A percentile compares a stretch with the other conserved stretches of the same genome.
Evolutionary conservation across 2,329 filamentous ascomycete genomes (phyloP).

Genomic region (Parastagonospora nodorum): DNA sequence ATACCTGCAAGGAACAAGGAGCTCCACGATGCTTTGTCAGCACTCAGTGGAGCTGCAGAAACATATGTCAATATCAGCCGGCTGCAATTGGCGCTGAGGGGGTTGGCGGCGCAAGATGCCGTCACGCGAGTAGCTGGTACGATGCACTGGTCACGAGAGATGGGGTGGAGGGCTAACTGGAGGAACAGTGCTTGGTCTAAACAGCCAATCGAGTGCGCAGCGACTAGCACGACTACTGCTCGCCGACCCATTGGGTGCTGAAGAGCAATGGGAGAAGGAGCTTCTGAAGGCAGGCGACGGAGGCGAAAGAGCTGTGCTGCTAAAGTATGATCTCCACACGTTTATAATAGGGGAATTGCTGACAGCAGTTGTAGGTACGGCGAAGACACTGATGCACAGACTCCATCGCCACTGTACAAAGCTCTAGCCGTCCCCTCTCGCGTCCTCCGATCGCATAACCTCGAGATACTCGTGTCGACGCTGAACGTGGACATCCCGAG

Average conservation of each 20-base stretch:
- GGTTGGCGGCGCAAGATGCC: constrained; percentile 60
- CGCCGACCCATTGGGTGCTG: constrained; percentile 51
- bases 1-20: constrained; percentile 60
- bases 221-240: constrained; percentile 67
- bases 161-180: constrained; percentile 17
- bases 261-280: constrained; percentile 51
- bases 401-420: constrained; percentile 59
- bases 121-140: constrained; percentile 62
- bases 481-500: constrained; percentile 53
- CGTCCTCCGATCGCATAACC: constrained; percentile 62
- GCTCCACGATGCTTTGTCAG: constrained; percentile 63
- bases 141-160: constrained; percentile 13
- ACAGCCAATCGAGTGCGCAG: constrained; percentile 61
- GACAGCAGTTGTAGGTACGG: constrained; percentile 56
- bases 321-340: constrained; percentile 40
- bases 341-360: constrained; percentile 8
- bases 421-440: constrained; percentile 69
- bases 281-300: constrained; percentile 38
- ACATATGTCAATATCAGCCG: constrained; percentile 70
- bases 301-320: constrained; percentile 46
- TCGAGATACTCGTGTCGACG: constrained; percentile 67
- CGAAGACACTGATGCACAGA: constrained; percentile 53
- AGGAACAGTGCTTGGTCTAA: constrained; percentile 55
- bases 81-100: constrained; percentile 72
- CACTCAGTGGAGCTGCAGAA: constrained; percentile 65